Evolutionary conservation across 192 early-diverging fungal genomes (phyloP).

Genomic region (Cladochytrium replicatum): DNA sequence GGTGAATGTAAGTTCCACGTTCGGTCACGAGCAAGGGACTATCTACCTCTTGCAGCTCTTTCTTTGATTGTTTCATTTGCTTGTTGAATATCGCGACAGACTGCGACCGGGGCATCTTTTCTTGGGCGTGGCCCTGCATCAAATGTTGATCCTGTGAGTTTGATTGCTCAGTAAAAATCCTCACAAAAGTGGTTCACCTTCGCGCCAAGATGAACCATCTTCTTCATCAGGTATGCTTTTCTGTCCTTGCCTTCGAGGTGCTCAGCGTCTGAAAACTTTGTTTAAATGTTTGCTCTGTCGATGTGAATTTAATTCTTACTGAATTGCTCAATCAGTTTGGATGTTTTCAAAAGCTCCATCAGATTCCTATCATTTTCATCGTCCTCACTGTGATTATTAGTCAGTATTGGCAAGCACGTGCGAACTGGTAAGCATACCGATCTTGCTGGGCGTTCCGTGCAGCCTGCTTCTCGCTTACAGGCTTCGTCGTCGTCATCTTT

Average conservation of each 20-base stretch:
- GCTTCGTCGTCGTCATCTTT: not conserved
- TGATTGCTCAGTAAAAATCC: too few relatives aligned
- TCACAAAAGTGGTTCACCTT: too few relatives aligned
- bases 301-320: slow-evolving; percentile 7
- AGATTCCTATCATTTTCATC: slow-evolving; percentile 37
- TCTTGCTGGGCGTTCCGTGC: not conserved
- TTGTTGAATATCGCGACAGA: slow-evolving; percentile 11
- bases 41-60: slow-evolving; percentile 43
- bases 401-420: not conserved
- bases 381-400: slow-evolving; percentile 18
- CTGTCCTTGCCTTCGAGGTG: slow-evolving; percentile 35
- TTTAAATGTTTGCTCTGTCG: not conserved
- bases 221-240: slow-evolving; percentile 17
- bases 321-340: slow-evolving; percentile 38
- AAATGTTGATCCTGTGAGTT: too few relatives aligned
- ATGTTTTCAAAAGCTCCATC: slow-evolving; percentile 29
- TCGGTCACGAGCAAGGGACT: too few relatives aligned
- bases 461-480: not conserved
- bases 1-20: too few relatives aligned
- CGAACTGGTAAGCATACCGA: not conserved
- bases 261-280: slow-evolving; percentile 9
- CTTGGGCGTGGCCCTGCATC: too few relatives aligned
- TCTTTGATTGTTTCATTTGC: slow-evolving; percentile 25
- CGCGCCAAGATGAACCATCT: slow-evolving; percentile 32
- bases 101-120: not conserved